Evolutionary conservation across 495 filamentous ascomycete species (phyloP).

Genomic region (Bacidia rubella): DNA sequence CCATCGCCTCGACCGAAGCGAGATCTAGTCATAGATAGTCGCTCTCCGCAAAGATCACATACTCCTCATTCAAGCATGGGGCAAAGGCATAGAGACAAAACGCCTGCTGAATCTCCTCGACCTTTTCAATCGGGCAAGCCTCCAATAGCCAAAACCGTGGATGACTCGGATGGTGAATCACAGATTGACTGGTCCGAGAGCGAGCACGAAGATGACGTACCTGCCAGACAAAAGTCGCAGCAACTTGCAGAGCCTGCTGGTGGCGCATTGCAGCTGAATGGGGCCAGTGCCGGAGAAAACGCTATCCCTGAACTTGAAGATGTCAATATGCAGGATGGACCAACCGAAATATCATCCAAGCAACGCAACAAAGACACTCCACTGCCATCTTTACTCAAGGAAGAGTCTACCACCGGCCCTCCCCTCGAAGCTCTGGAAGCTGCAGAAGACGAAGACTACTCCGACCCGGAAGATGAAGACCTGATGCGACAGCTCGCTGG

Average conservation of each 20-base stretch:
- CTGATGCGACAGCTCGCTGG: constrained; percentile 69
- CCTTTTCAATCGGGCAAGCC: not conserved
- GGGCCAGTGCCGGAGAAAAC: constrained; percentile 27
- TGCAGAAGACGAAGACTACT: constrained; percentile 38
- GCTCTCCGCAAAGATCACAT: not conserved
- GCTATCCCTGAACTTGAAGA: constrained; percentile 43
- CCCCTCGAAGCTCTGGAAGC: constrained; percentile 21
- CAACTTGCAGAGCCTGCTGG: constrained; percentile 11
- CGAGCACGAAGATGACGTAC: constrained; percentile 25
- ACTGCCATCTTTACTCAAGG: constrained; percentile 4
- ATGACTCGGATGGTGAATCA: constrained; percentile 19
- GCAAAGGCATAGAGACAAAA: not conserved
- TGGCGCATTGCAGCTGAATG: constrained; percentile 2
- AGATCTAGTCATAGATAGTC: not conserved
- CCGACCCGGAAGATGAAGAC: constrained; percentile 85
- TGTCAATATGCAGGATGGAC: constrained; percentile 23
- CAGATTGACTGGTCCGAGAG: constrained; percentile 32
- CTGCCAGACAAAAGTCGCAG: constrained; percentile 19
- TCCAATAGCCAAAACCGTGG: not conserved
- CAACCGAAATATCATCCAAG: too few relatives aligned
- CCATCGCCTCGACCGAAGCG: not conserved
- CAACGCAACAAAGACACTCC: constrained; percentile 2
- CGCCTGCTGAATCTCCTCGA: not conserved
- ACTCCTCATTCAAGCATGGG: not conserved
- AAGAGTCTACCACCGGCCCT: constrained; percentile 15